A percentile compares a stretch with the other conserved stretches of the same genome.
These are phyloP conservation scores for Eleusine coracana DNA, from an alignment of 176 grass and related monocot genomes.

Conservation along the genomic window DNA sequence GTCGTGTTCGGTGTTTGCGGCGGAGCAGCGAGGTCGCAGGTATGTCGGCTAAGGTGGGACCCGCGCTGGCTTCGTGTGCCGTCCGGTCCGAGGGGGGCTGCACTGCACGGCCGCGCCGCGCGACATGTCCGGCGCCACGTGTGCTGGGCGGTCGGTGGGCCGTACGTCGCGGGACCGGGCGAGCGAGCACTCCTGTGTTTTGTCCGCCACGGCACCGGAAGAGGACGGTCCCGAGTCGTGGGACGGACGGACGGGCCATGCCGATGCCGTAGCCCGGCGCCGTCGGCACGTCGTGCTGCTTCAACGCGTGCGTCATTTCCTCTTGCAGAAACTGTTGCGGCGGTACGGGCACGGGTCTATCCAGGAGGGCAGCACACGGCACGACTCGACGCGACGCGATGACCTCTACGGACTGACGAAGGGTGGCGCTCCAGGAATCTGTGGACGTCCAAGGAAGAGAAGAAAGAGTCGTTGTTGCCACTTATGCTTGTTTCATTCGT, in stretches of 20 bases:
- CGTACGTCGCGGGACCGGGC: background rate
- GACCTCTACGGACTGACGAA: background rate
- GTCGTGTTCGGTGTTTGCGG: constrained; percentile 27
- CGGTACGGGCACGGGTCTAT: background rate
- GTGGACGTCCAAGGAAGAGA: background rate
- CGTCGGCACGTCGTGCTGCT: background rate
- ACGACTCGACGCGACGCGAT: background rate
- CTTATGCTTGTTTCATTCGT: background rate
- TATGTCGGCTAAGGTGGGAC: constrained; percentile 51
- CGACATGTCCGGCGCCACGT: constrained; percentile 36
- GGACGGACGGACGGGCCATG: background rate
- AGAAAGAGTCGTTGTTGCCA: background rate
- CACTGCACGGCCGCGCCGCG: background rate
- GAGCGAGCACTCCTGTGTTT: background rate
- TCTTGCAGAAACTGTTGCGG: background rate
- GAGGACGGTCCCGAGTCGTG: background rate
- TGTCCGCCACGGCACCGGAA: background rate
- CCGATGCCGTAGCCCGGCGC: background rate
- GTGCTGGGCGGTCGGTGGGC: constrained; percentile 7
- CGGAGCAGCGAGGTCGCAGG: background rate
- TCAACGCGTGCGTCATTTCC: background rate
- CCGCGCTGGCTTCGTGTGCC: background rate
- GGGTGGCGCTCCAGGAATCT: background rate
- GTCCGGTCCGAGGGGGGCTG: background rate
- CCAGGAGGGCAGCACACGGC: background rate